A percentile compares a stretch with the other conserved stretches of the same genome.
These are phyloP conservation scores for Lepidium didymum DNA, from an alignment of 345 rosid species.

Conservation along the genomic window DNA sequence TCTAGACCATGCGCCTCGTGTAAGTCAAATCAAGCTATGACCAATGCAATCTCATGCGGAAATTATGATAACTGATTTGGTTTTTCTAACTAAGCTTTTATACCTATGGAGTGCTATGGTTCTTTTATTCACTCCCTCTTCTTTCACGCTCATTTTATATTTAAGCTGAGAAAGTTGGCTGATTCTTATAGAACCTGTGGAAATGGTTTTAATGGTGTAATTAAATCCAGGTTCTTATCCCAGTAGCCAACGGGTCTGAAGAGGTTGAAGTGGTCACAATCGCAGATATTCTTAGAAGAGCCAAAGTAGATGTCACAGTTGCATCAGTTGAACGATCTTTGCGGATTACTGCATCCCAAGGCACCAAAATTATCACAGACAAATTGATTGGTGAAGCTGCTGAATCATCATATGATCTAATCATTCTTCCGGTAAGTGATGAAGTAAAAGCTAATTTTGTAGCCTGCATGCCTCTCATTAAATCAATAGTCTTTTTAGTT, in stretches of 20 bases:
- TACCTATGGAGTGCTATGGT: not conserved
- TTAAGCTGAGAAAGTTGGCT: not conserved
- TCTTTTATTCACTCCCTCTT: not conserved
- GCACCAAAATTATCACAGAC: slow-evolving; percentile 75
- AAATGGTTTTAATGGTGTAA: slow-evolving; percentile 4
- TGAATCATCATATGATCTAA: slow-evolving; percentile 52
- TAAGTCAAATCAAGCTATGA: slow-evolving; percentile 34
- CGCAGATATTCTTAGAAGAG: slow-evolving; percentile 68
- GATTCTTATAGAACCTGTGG: slow-evolving; percentile 1
- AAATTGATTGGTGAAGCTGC: slow-evolving; percentile 58
- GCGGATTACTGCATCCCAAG: slow-evolving; percentile 59
- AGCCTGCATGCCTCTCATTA: not conserved
- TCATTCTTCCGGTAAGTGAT: slow-evolving; percentile 72
- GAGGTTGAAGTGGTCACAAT: slow-evolving; percentile 67
- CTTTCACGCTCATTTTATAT: not conserved
- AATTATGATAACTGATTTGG: not conserved
- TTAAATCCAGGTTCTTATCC: slow-evolving; percentile 61
- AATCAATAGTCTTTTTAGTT: not conserved
- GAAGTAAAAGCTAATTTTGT: not conserved
- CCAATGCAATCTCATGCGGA: slow-evolving; percentile 1
- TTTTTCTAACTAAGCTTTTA: not conserved
- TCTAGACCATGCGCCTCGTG: slow-evolving; percentile 49
- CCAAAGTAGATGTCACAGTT: slow-evolving; percentile 72
- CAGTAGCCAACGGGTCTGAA: slow-evolving; percentile 84
- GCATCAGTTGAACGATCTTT: slow-evolving; percentile 70